phyloP scores from a whole-genome alignment of 306 rosid species.

The Sophora flavescens region DNA sequence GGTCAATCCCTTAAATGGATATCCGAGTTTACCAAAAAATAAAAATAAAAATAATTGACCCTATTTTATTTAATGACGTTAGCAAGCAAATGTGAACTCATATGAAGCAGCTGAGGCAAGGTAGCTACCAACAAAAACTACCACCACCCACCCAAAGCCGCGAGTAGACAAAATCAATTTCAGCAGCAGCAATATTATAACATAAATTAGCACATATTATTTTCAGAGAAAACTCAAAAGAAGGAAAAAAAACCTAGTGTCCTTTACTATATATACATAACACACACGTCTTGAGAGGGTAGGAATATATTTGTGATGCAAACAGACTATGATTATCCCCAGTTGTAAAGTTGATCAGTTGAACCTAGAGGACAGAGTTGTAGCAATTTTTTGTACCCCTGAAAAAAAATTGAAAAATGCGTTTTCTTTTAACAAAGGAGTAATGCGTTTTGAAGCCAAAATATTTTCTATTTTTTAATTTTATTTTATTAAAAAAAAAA shows the following conservation, averaged over 20 bases:
- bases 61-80: neutral
- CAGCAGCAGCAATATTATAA: neutral
- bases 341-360: slow-evolving; percentile 46
- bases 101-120: neutral
- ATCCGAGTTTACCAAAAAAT: no score
- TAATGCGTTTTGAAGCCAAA: no score
- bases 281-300: neutral
- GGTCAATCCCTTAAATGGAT: no score
- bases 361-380: slow-evolving; percentile 35
- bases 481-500: no score
- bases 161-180: slow-evolving; percentile 8
- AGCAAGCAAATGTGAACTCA: neutral
- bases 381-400: neutral
- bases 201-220: no score
- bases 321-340: slow-evolving; percentile 28
- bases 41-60: no score
- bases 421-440: no score
- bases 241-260: no score
- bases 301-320: neutral
- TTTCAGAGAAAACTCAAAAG: no score
- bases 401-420: no score
- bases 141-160: slow-evolving; percentile 32
- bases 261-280: no score
- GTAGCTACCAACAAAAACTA: slow-evolving; percentile 28
- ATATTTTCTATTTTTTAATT: no score